These are phyloP conservation scores for Acer negundo DNA, from an alignment of 345 rosid species.

Conservation along the genomic window DNA sequence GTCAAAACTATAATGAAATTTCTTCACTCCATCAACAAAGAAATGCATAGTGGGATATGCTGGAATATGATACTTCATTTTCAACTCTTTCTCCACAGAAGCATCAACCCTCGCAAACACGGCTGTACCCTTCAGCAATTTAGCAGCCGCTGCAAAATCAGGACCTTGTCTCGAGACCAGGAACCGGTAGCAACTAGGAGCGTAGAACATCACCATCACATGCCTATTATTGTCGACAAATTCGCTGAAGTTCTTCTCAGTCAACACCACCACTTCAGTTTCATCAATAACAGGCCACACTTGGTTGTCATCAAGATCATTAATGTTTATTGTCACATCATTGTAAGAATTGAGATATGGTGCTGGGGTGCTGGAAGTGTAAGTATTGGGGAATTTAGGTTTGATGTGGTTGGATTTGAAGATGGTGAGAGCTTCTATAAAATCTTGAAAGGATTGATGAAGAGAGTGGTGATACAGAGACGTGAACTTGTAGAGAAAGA, in stretches of 20 bases:
- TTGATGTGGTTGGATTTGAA: not conserved
- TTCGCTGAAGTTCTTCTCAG: slow-evolving; percentile 42
- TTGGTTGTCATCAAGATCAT: too few species aligned
- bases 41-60: slow-evolving; percentile 22
- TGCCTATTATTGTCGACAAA: slow-evolving; percentile 35
- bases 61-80: not conserved
- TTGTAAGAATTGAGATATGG: too few species aligned
- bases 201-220: slow-evolving; percentile 42
- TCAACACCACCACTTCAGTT: slow-evolving; percentile 45
- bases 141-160: slow-evolving; percentile 50
- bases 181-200: slow-evolving; percentile 45
- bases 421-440: not conserved
- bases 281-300: slow-evolving; percentile 23
- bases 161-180: slow-evolving; percentile 33
- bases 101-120: slow-evolving; percentile 50
- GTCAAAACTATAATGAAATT: not conserved
- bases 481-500: not conserved
- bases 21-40: slow-evolving; percentile 21
- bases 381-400: not conserved
- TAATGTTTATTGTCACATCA: too few species aligned
- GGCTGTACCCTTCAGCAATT: slow-evolving; percentile 45
- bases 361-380: too few species aligned
- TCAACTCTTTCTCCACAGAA: slow-evolving; percentile 23
- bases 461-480: not conserved
- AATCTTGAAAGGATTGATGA: not conserved